Evolutionary conservation across 768 basidiomycete species (phyloP).

Genomic region (Tulasnella sp.): DNA sequence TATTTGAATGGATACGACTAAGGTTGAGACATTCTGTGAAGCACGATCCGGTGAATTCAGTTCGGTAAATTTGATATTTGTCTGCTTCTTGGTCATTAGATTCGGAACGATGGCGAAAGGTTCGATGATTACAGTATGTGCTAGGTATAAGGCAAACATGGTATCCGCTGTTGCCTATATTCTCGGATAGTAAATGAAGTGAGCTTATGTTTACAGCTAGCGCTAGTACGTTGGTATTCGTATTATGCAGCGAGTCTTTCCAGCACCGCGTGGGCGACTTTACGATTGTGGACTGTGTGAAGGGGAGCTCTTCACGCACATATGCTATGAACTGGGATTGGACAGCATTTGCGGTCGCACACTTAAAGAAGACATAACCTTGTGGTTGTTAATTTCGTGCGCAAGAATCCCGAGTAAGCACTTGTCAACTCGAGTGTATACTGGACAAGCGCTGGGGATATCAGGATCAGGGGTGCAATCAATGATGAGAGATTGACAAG

Average conservation of each 20-base stretch:
- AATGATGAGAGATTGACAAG: constrained; percentile 5
- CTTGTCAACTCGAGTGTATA: constrained; percentile 14
- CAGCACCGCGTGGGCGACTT: constrained; percentile 8
- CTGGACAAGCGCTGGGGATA: constrained; percentile 22
- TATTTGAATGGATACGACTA: constrained; percentile 22
- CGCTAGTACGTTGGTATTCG: constrained; percentile 27
- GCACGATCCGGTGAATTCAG: constrained; percentile 28
- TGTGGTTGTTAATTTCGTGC: constrained; percentile 15
- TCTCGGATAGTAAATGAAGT: constrained; percentile 1
- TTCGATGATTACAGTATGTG: constrained; percentile 28
- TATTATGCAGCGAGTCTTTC: constrained; percentile 13
- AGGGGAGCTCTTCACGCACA: constrained; percentile 18
- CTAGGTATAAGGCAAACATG: constrained; percentile 20
- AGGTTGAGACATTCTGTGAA: constrained; percentile 24
- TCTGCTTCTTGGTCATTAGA: constrained; percentile 34
- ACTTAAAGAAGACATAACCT: constrained; percentile 12
- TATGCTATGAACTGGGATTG: constrained; percentile 20
- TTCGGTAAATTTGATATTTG: constrained; percentile 29
- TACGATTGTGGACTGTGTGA: constrained; percentile 12
- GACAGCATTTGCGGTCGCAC: not conserved
- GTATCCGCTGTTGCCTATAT: too few relatives aligned
- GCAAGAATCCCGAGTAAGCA: constrained; percentile 15
- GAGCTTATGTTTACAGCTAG: too few relatives aligned
- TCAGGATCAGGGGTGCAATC: constrained; percentile 25
- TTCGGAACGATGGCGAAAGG: constrained; percentile 28